These are phyloP conservation scores for Pichia sp. DNA, from an alignment of 1,139 yeast species.

Conservation along the genomic window DNA sequence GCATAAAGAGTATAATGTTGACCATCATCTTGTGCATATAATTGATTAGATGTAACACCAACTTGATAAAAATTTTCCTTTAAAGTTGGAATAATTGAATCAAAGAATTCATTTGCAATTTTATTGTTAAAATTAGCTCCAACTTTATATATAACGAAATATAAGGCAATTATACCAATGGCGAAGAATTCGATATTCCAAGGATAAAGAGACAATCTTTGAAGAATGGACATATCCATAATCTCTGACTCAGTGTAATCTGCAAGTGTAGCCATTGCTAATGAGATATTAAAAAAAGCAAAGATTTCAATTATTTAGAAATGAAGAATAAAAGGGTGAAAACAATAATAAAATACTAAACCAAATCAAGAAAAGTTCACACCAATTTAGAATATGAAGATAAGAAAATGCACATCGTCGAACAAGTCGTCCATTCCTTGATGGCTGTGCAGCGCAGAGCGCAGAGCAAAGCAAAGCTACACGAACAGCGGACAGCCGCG, in stretches of 20 bases:
- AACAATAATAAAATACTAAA: neutral
- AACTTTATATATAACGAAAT: conserved; percentile 41
- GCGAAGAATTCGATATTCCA: conserved; percentile 72
- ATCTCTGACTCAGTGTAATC: conserved; percentile 42
- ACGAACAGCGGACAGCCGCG: too few relatives aligned
- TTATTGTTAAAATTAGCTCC: conserved; percentile 57
- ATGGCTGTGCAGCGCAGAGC: too few relatives aligned
- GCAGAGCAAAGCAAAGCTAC: too few relatives aligned
- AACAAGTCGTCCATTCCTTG: too few relatives aligned
- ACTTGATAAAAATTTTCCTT: conserved; percentile 70
- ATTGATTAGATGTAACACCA: conserved; percentile 50
- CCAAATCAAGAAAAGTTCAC: too few relatives aligned
- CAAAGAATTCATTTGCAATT: conserved; percentile 48
- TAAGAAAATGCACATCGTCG: neutral
- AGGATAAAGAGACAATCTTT: conserved; percentile 50
- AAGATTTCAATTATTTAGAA: neutral
- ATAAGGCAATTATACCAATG: conserved; percentile 41
- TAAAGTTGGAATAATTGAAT: conserved; percentile 43
- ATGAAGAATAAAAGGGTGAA: neutral
- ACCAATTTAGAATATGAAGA: too few relatives aligned
- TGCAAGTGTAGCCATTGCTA: conserved; percentile 5
- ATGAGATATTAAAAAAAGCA: neutral
- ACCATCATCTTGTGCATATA: conserved; percentile 60
- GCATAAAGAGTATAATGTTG: conserved; percentile 76
- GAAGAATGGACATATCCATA: conserved; percentile 40